Conservation (phyloP, 1,284 basidiomycete genomes). For the Stereum hirsutum region DNA sequence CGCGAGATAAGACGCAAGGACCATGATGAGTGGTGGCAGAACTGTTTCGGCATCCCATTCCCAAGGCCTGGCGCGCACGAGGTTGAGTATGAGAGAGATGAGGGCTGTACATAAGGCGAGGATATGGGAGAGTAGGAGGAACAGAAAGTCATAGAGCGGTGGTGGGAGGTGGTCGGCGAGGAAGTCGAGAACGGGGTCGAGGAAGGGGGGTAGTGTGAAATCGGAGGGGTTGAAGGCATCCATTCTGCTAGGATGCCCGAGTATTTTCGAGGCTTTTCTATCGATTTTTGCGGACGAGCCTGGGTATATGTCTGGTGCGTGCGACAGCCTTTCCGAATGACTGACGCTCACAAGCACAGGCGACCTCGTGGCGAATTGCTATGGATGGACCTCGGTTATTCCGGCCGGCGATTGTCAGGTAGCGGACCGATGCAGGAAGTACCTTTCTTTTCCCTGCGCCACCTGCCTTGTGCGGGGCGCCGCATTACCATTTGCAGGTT, state of each 20-base stretch:
- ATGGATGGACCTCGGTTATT: too few species aligned
- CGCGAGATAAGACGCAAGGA: constrained; percentile 65
- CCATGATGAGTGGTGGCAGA: constrained; percentile 62
- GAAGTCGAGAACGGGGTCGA: constrained; percentile 47
- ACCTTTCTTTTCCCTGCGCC: too few species aligned
- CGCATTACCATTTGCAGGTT: too few species aligned
- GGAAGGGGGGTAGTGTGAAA: constrained; percentile 25
- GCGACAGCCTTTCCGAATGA: too few species aligned
- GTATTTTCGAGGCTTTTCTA: too few species aligned
- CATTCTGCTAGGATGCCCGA: constrained; percentile 6
- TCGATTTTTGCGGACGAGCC: too few species aligned
- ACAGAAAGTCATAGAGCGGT: constrained; percentile 40
- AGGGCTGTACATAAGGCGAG: constrained; percentile 43
- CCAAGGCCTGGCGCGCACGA: constrained; percentile 40
- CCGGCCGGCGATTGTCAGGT: too few species aligned
- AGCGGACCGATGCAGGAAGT: too few species aligned
- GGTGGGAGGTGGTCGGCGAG: constrained; percentile 45
- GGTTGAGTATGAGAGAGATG: constrained; percentile 32
- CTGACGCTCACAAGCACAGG: too few species aligned
- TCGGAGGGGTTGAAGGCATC: constrained; percentile 16
- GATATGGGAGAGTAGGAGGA: constrained; percentile 42
- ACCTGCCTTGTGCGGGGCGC: too few species aligned
- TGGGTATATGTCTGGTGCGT: too few species aligned
- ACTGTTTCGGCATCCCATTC: constrained; percentile 60
- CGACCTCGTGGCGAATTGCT: too few species aligned